Evolutionary conservation across 345 rosid genomes (phyloP).

Genomic region (Nephelium lappaceum): DNA sequence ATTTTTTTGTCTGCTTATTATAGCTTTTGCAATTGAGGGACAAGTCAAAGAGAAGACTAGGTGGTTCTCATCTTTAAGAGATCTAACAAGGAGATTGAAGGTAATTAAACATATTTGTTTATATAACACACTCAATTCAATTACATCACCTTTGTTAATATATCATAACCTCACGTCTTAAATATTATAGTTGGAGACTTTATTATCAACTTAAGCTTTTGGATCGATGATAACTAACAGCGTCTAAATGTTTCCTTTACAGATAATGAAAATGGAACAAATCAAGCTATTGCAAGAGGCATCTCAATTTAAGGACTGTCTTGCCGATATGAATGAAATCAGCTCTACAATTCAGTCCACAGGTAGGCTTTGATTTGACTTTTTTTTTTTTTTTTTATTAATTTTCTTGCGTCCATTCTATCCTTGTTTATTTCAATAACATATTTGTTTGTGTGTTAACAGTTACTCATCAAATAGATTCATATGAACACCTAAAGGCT

Average conservation of each 20-base stretch:
- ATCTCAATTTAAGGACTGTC: constrained; percentile 50
- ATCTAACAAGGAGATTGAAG: constrained; percentile 84
- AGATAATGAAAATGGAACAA: constrained; percentile 93
- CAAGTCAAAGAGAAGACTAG: constrained; percentile 94
- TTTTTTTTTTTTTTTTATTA: no score
- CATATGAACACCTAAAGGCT: constrained; percentile 63
- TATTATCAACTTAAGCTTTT: no score
- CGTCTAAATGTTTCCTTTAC: constrained; percentile 18
- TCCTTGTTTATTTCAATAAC: not conserved
- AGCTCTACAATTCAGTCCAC: constrained; percentile 51
- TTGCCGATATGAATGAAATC: constrained; percentile 53
- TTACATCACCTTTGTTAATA: no score
- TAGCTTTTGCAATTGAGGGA: constrained; percentile 97
- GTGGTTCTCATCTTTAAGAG: constrained; percentile 92
- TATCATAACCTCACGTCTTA: no score
- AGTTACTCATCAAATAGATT: constrained; percentile 68
- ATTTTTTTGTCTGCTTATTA: constrained; percentile 21
- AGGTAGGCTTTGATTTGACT: constrained; percentile 41
- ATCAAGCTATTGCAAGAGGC: constrained; percentile 78
- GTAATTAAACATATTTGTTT: constrained; percentile 32
- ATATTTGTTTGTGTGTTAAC: constrained; percentile 18
- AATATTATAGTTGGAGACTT: no score
- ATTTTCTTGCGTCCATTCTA: not conserved
- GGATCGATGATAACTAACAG: no score
- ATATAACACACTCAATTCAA: not conserved